These are phyloP conservation scores for Fusarium sp. DNA, from an alignment of 2,329 filamentous ascomycete genomes.

Conservation along the genomic window DNA sequence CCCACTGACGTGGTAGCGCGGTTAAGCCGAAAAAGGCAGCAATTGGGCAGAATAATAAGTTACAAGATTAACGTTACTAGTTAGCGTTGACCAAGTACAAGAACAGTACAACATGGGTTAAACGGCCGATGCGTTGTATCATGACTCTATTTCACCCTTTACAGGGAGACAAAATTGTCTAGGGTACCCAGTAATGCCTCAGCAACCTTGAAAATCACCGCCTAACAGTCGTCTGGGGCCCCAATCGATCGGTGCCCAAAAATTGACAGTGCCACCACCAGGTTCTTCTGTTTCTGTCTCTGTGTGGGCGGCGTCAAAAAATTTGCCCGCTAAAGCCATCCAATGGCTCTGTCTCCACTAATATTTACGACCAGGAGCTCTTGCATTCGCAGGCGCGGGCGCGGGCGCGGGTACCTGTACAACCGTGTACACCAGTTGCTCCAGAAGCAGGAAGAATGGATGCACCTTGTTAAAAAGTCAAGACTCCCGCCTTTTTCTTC, in stretches of 20 bases:
- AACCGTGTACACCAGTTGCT: background rate
- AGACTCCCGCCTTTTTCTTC: conserved; percentile 35
- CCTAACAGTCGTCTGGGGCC: conserved; percentile 18
- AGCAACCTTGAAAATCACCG: conserved; percentile 15
- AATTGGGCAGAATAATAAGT: conserved; percentile 15
- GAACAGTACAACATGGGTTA: conserved; percentile 5
- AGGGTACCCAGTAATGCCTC: conserved; percentile 8
- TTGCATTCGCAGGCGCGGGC: conserved; percentile 14
- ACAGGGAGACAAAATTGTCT: background rate
- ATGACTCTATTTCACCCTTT: background rate
- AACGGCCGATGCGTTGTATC: conserved; percentile 7
- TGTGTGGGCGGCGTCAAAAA: conserved; percentile 35
- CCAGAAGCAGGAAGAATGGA: background rate
- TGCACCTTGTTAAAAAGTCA: conserved; percentile 32
- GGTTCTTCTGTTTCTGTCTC: conserved; percentile 31
- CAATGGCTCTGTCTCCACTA: conserved; percentile 15
- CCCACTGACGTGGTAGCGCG: conserved; percentile 10
- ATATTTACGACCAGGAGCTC: conserved; percentile 6
- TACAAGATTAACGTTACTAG: background rate
- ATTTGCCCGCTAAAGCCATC: conserved; percentile 38
- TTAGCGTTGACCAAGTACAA: conserved; percentile 1
- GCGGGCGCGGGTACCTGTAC: conserved; percentile 14
- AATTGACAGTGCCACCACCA: conserved; percentile 30
- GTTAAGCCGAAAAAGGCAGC: conserved; percentile 20
- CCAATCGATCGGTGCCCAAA: conserved; percentile 37